Base-by-base conservation (phyloP, 1,139 yeast species). In the Kurtzmaniella natalensis region DNA sequence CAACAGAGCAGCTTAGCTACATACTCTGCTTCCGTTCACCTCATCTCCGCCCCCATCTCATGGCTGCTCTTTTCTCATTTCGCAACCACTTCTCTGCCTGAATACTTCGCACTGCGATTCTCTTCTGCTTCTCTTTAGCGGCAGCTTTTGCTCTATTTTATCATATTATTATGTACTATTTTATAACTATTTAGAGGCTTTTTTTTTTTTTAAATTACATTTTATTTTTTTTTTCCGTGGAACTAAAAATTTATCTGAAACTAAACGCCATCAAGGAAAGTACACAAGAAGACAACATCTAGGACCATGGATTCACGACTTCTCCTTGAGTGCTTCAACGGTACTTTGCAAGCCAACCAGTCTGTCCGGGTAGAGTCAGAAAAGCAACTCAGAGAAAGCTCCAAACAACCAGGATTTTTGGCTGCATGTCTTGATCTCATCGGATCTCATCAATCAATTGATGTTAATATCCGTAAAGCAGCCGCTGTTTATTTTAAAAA, bases 401-500 rank as follows among this genome's bases (percentile, higher is more conserved):
- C 79, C 32, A 50, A 50, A 25, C 55, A 70, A 1, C 76, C 86
- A 1, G 96, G 95, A 2, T 92, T 92, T 50, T 64, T 88, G 31
- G 83, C 82, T 8, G 92, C 89, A 1, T 85, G 96, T 55, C 62
- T 92, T 31, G 92, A 86, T 49, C 80, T 92, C 37, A 72, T 86
- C 26, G 45, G 51, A 23, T 42, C 47, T 5, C 25, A 24, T 13
- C 51, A 70, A n/a, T 70, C 72, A 27, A 78, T 78, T 4, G 67
- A 76, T 15, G 65, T 71, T 1, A 72, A 71, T 21, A 73, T 85
- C 30, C 78, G 81, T 44, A 72, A 79, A 34, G 92, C 95, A 9
- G 85, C 95, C 13, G 94, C 95, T 0, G 81, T 92, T 19, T 89
- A 80, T 55, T 78, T 92, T 60, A 92, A 92, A 54, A 92, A 92